These are phyloP conservation scores for Boehmeria nivea DNA, from an alignment of 306 rosid genomes.

Conservation along the genomic window DNA sequence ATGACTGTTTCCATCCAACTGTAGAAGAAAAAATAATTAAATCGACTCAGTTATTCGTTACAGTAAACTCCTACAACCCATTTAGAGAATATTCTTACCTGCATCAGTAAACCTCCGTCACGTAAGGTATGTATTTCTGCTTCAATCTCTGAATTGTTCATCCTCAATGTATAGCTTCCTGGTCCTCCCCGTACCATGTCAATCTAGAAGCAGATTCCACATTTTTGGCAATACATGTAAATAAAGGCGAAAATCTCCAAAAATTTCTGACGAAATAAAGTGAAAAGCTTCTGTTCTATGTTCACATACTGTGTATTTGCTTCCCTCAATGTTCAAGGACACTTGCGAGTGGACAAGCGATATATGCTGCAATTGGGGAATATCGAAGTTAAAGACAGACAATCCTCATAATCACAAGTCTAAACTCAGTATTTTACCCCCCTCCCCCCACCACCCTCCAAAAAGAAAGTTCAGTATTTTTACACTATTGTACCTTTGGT, in stretches of 20 bases:
- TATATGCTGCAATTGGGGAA: conserved; percentile 76
- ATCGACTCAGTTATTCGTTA: background rate
- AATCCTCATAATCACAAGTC: no score
- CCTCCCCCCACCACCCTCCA: no score
- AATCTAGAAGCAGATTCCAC: conserved; percentile 68
- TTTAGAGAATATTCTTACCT: conserved; percentile 58
- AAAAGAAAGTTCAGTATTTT: background rate
- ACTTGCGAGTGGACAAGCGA: conserved; percentile 94
- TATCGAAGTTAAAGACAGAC: no score
- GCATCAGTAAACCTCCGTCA: conserved; percentile 98
- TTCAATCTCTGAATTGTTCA: conserved; percentile 78
- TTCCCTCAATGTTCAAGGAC: conserved; percentile 93
- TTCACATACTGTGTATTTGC: conserved; percentile 82
- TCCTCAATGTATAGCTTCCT: conserved; percentile 70
- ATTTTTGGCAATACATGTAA: conserved; percentile 20
- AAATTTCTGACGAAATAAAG: conserved; percentile 12
- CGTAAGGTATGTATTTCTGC: conserved; percentile 98
- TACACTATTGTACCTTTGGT: conserved; percentile 63
- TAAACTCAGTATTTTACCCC: no score
- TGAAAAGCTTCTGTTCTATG: no score
- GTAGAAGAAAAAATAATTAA: conserved; percentile 30
- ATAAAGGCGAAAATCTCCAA: conserved; percentile 24
- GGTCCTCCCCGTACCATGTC: conserved; percentile 91
- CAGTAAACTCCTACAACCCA: background rate
- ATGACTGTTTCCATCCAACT: conserved; percentile 99